These are phyloP conservation scores for Fusarium drepaniforme DNA, from an alignment of 2,329 filamentous ascomycete species.

Conservation along the genomic window DNA sequence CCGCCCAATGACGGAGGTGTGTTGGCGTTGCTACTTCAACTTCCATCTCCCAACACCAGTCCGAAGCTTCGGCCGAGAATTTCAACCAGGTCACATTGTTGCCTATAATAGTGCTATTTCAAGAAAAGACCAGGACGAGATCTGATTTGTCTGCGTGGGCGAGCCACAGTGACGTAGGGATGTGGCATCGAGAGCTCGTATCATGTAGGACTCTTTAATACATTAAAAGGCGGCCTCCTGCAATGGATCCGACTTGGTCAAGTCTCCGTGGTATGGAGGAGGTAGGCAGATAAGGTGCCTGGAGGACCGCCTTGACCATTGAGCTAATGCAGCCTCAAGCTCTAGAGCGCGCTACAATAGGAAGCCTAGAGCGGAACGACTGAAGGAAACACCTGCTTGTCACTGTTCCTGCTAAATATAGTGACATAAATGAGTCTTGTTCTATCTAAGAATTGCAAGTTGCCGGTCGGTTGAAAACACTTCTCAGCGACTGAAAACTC, in stretches of 20 bases:
- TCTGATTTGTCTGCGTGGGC: background rate
- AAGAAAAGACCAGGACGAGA: background rate
- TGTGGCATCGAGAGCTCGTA: background rate
- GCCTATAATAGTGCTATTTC: background rate
- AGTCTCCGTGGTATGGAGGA: background rate
- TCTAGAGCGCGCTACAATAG: background rate
- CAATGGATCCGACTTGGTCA: background rate
- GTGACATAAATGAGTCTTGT: background rate
- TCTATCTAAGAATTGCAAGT: background rate
- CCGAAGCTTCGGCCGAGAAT: background rate
- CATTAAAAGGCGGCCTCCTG: background rate
- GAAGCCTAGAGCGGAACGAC: background rate
- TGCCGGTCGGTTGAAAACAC: background rate
- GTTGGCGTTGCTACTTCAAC: background rate
- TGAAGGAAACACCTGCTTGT: background rate
- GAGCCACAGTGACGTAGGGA: background rate
- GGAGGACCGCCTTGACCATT: background rate
- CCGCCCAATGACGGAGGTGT: background rate
- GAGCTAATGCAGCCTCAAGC: background rate
- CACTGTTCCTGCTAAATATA: background rate
- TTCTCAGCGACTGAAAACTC: background rate
- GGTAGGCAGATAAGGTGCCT: background rate
- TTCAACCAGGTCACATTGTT: background rate
- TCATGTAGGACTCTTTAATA: background rate
- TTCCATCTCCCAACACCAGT: background rate